Base-by-base conservation (phyloP, 139 green algal genomes). In the Chlorella sp. region DNA sequence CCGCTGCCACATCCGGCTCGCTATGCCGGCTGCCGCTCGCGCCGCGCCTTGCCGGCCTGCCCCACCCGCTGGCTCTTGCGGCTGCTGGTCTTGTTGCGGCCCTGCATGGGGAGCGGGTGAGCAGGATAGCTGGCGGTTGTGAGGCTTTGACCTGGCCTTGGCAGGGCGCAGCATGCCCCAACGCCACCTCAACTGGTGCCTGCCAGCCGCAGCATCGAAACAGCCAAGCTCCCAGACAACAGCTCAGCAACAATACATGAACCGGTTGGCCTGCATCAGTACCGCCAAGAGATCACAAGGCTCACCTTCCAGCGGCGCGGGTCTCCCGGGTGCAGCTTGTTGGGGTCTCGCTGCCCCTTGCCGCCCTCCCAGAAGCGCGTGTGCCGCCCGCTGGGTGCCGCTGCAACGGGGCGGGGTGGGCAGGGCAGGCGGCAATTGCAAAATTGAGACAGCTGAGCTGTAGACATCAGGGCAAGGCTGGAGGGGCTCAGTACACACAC, bases 331-430 rank as follows among this genome's bases (percentile, higher is more conserved):
- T 71, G 56, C 23, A 85, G 65, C 67, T 68, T 85, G 44, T 7
- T 57, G 44, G 65, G 47, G 65, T 85, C 80, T 0, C 80, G 44
- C 80, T 85, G 65, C 32, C 75, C 89, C 63, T 82, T 69, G 30
- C 90, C 86, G 4, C 87, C 91, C 86, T 94, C 90, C 90, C 91
- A 94, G 28, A 88, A 86, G 9, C 84, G 65, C 15, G 87, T 92
- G 25, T 75, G 70, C n/a, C 70, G 74, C 18, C 91, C 91, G 9
- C 39, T 69, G 34, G 81, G 80, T 17, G 51, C 63, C 15, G 57
- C 78, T 72, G 78, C 83, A 51, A 81, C 16, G 20, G 11, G 63
- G 38, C 7, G 7, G 44, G 44, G 44, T 55, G 44, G 44, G 44
- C 44, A 55, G 44, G n/a, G n/a, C n/a, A n/a, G n/a, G n/a, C n/a